Conservation (phyloP, 1,284 basidiomycete genomes). For the Veloporphyrellus conicus region DNA sequence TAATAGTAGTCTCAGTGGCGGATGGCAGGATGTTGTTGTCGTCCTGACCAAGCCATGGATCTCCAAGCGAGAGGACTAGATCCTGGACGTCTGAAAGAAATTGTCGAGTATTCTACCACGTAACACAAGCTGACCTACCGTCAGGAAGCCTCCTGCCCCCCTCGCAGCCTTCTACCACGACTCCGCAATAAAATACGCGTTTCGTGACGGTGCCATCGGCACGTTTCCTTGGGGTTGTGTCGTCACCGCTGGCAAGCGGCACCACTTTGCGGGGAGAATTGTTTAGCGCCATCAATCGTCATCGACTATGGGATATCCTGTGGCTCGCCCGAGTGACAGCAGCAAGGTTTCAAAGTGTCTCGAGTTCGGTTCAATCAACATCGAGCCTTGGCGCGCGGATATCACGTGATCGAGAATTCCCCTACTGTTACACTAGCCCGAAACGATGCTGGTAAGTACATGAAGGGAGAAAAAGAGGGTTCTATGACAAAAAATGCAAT, state of each 20-base stretch:
- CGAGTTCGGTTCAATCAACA: neutral
- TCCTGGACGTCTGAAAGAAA: slow-evolving; percentile 65
- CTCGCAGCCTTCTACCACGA: slow-evolving; percentile 75
- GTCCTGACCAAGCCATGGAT: slow-evolving; percentile 46
- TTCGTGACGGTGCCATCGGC: slow-evolving; percentile 48
- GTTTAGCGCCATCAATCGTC: slow-evolving; percentile 40
- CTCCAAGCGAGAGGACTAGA: slow-evolving; percentile 69
- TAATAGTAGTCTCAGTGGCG: slow-evolving; percentile 35
- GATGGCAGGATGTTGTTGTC: slow-evolving; percentile 43
- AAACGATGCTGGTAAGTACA: neutral
- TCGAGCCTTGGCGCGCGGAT: slow-evolving; percentile 12
- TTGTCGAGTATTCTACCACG: neutral
- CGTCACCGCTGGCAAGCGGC: slow-evolving; percentile 63
- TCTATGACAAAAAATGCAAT: slow-evolving; percentile 17
- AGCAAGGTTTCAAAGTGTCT: neutral
- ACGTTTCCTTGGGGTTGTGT: slow-evolving; percentile 41
- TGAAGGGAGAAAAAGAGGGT: slow-evolving; percentile 1
- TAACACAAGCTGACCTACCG: slow-evolving; percentile 42
- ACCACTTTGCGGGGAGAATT: slow-evolving; percentile 68
- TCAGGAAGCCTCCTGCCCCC: slow-evolving; percentile 61
- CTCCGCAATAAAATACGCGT: slow-evolving; percentile 76
- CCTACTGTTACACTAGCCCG: neutral
- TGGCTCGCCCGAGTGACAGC: slow-evolving; percentile 5
- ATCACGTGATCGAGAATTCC: slow-evolving; percentile 28
- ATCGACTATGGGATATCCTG: slow-evolving; percentile 17